These are phyloP conservation scores for Backusella mclennaniae DNA, from an alignment of 192 early-diverging fungal species.

Conservation along the genomic window DNA sequence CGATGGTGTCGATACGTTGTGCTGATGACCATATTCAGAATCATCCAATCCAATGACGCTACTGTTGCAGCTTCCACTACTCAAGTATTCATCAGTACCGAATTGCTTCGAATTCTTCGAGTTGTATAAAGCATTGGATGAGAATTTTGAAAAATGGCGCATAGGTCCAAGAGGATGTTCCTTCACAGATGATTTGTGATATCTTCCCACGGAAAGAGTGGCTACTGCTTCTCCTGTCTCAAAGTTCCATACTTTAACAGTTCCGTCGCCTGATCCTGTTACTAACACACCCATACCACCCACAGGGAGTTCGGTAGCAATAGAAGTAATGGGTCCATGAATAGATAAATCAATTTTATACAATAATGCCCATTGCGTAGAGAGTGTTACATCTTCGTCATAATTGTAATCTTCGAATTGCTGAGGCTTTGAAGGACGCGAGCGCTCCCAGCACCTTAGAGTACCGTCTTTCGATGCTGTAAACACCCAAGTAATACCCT, in stretches of 20 bases:
- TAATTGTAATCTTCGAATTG: neutral
- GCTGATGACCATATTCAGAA: neutral
- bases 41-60: neutral
- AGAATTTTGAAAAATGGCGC: neutral
- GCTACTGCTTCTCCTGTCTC: constrained; percentile 23
- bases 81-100: neutral
- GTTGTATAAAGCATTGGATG: neutral
- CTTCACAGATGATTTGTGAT: neutral
- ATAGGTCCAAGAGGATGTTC: neutral
- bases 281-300: constrained; percentile 36
- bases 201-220: constrained; percentile 3
- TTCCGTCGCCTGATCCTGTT: constrained; percentile 22
- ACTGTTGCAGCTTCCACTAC: neutral
- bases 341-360: constrained; percentile 20
- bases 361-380: constrained; percentile 11
- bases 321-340: neutral
- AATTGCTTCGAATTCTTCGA: neutral
- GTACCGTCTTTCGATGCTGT: constrained; percentile 31
- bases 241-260: constrained; percentile 34
- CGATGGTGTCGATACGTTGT: neutral
- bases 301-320: constrained; percentile 24
- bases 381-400: neutral
- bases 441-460: constrained; percentile 32
- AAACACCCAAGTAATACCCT: constrained; percentile 31
- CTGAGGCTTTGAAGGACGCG: neutral